phyloP scores from a whole-genome alignment of 257 asterid species.

The Solanum neorickii region DNA sequence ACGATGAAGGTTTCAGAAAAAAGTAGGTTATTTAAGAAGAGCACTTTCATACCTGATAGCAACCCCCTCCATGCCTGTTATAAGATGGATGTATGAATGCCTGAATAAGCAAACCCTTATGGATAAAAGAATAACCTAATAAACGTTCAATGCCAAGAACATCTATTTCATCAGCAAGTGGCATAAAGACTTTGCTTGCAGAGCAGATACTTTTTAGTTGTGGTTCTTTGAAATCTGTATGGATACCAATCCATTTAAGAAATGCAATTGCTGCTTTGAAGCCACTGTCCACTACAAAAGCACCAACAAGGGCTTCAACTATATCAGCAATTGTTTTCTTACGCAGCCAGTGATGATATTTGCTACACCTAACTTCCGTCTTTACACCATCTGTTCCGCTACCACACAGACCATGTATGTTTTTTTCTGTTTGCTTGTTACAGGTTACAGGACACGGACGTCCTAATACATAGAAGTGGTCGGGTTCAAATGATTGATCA shows the following conservation, averaged over 20 bases:
- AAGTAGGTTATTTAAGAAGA: neutral
- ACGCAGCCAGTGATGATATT: slow-evolving; percentile 75
- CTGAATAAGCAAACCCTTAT: slow-evolving; percentile 87
- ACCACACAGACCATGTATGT: slow-evolving; percentile 34
- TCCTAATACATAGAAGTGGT: slow-evolving; percentile 57
- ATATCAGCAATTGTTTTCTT: slow-evolving; percentile 87
- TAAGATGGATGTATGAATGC: slow-evolving; percentile 94
- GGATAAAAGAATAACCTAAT: slow-evolving; percentile 43
- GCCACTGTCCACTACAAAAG: slow-evolving; percentile 83
- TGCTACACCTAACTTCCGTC: slow-evolving; percentile 60
- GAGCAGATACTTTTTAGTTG: slow-evolving; percentile 44
- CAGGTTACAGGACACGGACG: slow-evolving; percentile 69
- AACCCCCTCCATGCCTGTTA: slow-evolving; percentile 67
- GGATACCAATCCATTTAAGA: slow-evolving; percentile 82
- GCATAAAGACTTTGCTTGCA: slow-evolving; percentile 48
- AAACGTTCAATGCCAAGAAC: slow-evolving; percentile 40
- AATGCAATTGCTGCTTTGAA: slow-evolving; percentile 80
- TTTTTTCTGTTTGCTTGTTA: slow-evolving; percentile 40
- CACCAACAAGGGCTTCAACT: slow-evolving; percentile 92
- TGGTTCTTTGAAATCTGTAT: slow-evolving; percentile 32
- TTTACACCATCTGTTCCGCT: slow-evolving; percentile 18
- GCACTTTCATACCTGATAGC: slow-evolving; percentile 67
- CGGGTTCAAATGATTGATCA: slow-evolving; percentile 72
- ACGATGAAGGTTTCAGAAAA: neutral
- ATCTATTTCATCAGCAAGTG: slow-evolving; percentile 48